Percentiles rank a stretch among this genome's conserved stretches.
These are phyloP conservation scores for Oryza nivara DNA, from an alignment of 176 grass and related monocot species.

Conservation along the genomic window DNA sequence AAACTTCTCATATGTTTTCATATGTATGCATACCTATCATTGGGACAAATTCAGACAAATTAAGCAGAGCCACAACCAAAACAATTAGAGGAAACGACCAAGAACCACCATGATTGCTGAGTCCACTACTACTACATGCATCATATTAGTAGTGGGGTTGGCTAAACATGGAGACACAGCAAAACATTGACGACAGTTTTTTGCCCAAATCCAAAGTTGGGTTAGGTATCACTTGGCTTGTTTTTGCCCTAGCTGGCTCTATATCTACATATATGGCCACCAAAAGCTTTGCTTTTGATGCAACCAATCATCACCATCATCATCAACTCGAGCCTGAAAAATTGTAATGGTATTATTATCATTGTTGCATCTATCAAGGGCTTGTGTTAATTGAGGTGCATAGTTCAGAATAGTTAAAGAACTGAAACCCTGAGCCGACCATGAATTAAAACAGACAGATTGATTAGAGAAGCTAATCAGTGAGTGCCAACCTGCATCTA, in stretches of 20 bases:
- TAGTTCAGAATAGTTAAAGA: neutral
- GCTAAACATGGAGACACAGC: neutral
- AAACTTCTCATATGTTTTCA: neutral
- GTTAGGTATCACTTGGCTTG: slow-evolving; percentile 31
- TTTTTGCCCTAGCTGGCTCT: neutral
- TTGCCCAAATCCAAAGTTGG: slow-evolving; percentile 28
- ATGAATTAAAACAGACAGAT: neutral
- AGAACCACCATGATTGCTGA: slow-evolving; percentile 28
- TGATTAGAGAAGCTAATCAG: neutral
- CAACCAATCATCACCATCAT: slow-evolving; percentile 38
- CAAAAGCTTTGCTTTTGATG: neutral
- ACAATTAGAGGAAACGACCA: neutral
- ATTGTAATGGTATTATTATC: neutral
- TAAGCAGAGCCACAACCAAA: slow-evolving; percentile 17
- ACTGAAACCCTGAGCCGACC: neutral
- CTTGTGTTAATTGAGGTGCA: neutral
- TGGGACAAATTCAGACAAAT: neutral
- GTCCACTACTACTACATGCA: slow-evolving; percentile 20
- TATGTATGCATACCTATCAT: neutral
- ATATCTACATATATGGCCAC: neutral
- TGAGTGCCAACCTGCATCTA: neutral
- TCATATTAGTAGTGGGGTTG: slow-evolving; percentile 29
- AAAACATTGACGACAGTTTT: slow-evolving; percentile 11
- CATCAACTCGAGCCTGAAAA: neutral
- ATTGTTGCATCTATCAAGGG: neutral